Base-by-base conservation (phyloP, 805 yeast genomes). In the Pichia membranifaciens region DNA sequence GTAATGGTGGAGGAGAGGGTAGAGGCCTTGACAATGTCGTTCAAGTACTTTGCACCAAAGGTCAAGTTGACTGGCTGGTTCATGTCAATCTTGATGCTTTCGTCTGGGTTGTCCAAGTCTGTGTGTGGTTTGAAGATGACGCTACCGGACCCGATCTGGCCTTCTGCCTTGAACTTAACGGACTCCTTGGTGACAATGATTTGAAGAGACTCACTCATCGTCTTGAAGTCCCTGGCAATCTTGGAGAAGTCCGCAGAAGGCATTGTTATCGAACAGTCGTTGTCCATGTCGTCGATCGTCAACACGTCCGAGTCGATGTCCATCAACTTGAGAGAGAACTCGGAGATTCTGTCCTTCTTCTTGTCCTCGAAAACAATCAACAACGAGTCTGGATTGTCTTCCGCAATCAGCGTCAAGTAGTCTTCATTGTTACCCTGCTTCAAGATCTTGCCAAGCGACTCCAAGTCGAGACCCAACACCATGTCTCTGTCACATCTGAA, bases 401-500 rank as follows among this genome's bases (percentile, higher is more conserved):
- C 96, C 41, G 97, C 96, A 62, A 87, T 79, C 51, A 93, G 69
- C 37, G 96, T 87, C 60, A 93, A 75, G 60, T 81, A 81, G 65
- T 93, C 98, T 45, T 87, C 84, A 64, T 85, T 84, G 70, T 85
- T 83, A 68, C 96, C 98, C 70, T 95, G 86, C 63, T 82, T 87
- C 60, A 93, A 79, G 53, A 93, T 85, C 67, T 93, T 91, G 55
- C 87, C 75, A 55, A 93, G 74, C n/a, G 95, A 81, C 51, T 82
- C 83, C 60, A 93, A 74, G 68, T 93, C 96, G 59, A 91, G 75
- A 56, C 99, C 99, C 55, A 93, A 76, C 7, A 96, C 88, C 58
- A 90, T 75, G 56, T 87, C 88, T 64, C 93, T 82, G 71, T 93
- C 99, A 70, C 98, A 90, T 75, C 99, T 84, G 74, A 86, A 93